Base-by-base conservation (phyloP, 192 early-diverging fungal genomes). In the Gamsiella multidivaricata region DNA sequence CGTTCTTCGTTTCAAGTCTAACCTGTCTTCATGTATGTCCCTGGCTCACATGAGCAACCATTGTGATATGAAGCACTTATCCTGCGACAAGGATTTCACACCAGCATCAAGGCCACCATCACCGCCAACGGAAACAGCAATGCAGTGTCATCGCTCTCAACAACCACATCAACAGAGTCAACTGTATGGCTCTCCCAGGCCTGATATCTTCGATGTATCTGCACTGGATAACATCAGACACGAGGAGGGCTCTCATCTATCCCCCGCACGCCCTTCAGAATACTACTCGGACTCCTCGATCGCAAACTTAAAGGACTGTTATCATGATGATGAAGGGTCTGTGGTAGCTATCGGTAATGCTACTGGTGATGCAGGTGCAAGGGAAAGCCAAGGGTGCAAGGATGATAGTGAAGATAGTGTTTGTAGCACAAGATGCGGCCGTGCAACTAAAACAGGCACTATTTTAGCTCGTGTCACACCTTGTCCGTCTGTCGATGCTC, bases 1-100 rank as follows among this genome's bases (percentile, higher is more conserved):
- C 45, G 45, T 18, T 46, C 45, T 12, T 46, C n/a, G 45, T 18
- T 46, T 6, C 45, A 46, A 18, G 54, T 29, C 34, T 15, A 8
- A 45, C 9, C 28, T 2, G 25, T 2, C 57, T 18, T 18, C 18
- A 59, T 59, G 57, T 32, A 62, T 47, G 46, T 62, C 60, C 32
- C 47, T 62, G 2, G n/a, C 46, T 62, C 60, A 37, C 34, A 50
- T 62, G 45, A 47, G 31, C 47, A 47, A 3, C 34, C 3, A 51
- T 7, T 47, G 59, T 49, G 43, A 47, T 22, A 3, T 47, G 29
- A 34, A n/a, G 18, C 15, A 46, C 45, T 18, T 10, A 9, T 46
- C 12, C 45, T 18, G 45, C 45, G 9, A n/a, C 39, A 10, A 14
- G 8, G 14, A 7, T 10, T 10, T 15, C 3, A 11, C 31, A 62